Evolutionary conservation across 768 basidiomycete genomes (phyloP), one percentile per base, ranked within the genome.

Genomic region (Xerocomellus dryophilus): DNA sequence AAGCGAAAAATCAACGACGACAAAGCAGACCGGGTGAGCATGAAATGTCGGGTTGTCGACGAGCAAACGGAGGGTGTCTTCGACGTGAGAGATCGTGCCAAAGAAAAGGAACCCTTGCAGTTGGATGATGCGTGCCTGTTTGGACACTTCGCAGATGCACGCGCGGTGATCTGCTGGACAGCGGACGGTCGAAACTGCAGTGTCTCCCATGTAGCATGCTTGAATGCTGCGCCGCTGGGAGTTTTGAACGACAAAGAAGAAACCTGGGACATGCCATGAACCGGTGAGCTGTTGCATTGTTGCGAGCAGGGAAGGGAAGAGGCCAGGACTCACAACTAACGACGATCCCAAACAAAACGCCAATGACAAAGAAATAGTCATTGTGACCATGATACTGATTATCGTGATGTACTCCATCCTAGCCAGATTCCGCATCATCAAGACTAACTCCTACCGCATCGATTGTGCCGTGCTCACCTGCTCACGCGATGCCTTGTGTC

Each of bases 161-260:
- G 84, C 86, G 14, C 92, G 80, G 66, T 98, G 96, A 5, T 86
- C 78, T 51, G 85, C 85, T 0, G 95, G 96, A 20, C 96, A 77
- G 10, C 96, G 84, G 4, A 98, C 96, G 1, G 94, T 92, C 2
- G 94, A 97, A 69, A 93, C 83, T 0, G 88, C 87, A 0, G 85
- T 81, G 47, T 90, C 85, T 1, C 95, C 95, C 3, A 85, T 86
- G 67, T 90, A 85, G 35, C 93, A 78, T 0, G 86, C 81, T 10
- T 96, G 83, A 56, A 99, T 93, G 58, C 93, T 92, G 42, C 82
- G 73, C 15, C 91, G 71, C 61, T 87, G 88, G 0, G 94, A 97
- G 54, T 90, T 96, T 64, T 96, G 92, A 2, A 98, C 79, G n/a
- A 99, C 96, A 65, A 99, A 99, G 75, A 96, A 97, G 71, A 98